Base-by-base conservation (phyloP, 768 basidiomycete species). In the Pulveroboletus sp. region DNA sequence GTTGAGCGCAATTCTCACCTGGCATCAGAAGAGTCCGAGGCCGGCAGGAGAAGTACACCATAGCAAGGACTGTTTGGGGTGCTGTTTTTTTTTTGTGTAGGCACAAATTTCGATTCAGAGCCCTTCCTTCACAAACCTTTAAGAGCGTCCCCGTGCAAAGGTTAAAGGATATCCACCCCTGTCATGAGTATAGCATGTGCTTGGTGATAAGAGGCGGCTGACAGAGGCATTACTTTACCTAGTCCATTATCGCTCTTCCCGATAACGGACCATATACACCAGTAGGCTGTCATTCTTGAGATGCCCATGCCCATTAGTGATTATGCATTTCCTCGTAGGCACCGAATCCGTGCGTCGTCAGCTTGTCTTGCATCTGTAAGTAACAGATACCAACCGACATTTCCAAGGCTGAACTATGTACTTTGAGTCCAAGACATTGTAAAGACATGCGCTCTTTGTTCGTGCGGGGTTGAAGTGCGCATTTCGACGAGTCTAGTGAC, bases 261-360 rank as follows among this genome's bases (percentile, higher is more conserved):
- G 63, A 73, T 2, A 78, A 91, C 67, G 72, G 93, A 47, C 70
- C 96, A 6, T 95, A 93, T 67, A 93, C 94, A 30, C 88, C 93
- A 0, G 93, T 95, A 61, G 50, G 82, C 65, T 11, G 24, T 27
- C 24, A 8, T 56, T 39, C 17, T 44, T 30, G 8, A 41, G 9
- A 5, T 37, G 17, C 14, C n/a, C 5, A 7, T 17, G 28, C 4
- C 32, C 8, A 18, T 6, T 11, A 11, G 32, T 35, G 46, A 50
- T 14, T 21, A 21, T 21, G 21, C 21, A 21, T 21, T 21, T 36
- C 33, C 6, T 47, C 24, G 9, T 49, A 89, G 88, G 78, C 89
- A 8, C 85, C 88, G 0, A 89, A 89, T 55, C 77, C 86, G 86
- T 84, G 17, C 31, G 49, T 41, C 18, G 24, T 28, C 11, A 3